Evolutionary conservation across 306 rosid genomes (phyloP).

Genomic region (Prosopis cineraria): DNA sequence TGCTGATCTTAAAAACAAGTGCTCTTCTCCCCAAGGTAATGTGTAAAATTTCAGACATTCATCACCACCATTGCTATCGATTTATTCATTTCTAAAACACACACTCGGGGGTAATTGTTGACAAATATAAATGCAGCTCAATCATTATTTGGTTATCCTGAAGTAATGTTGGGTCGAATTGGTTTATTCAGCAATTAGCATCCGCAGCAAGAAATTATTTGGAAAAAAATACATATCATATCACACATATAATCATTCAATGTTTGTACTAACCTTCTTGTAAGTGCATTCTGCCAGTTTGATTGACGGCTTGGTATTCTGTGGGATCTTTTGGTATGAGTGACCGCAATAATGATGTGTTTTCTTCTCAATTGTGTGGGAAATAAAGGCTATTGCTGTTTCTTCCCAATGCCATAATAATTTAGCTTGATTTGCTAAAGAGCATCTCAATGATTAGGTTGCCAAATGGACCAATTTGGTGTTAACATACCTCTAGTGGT

Average conservation of each 20-base stretch:
- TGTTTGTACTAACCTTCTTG: conserved; percentile 18
- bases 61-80: neutral
- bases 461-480: conserved; percentile 18
- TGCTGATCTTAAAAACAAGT: conserved; percentile 19
- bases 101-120: neutral
- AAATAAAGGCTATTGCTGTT: conserved; percentile 9
- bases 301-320: conserved; percentile 8
- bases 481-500: neutral
- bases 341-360: conserved; percentile 9
- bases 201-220: conserved; percentile 13
- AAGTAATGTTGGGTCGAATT: conserved; percentile 32
- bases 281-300: conserved; percentile 18
- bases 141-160: conserved; percentile 10
- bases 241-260: neutral
- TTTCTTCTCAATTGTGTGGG: conserved; percentile 19
- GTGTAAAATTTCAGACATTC: conserved; percentile 2
- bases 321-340: conserved; percentile 25
- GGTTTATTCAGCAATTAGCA: neutral
- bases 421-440: neutral
- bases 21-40: conserved; percentile 57
- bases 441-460: conserved; percentile 7
- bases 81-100: neutral
- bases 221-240: neutral
- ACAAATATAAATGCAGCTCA: neutral
- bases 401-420: neutral